A percentile compares a stretch with the other conserved stretches of the same genome.
These are phyloP conservation scores for Flaveria bidentis DNA, from an alignment of 129 eudicot genomes.

Conservation along the genomic window DNA sequence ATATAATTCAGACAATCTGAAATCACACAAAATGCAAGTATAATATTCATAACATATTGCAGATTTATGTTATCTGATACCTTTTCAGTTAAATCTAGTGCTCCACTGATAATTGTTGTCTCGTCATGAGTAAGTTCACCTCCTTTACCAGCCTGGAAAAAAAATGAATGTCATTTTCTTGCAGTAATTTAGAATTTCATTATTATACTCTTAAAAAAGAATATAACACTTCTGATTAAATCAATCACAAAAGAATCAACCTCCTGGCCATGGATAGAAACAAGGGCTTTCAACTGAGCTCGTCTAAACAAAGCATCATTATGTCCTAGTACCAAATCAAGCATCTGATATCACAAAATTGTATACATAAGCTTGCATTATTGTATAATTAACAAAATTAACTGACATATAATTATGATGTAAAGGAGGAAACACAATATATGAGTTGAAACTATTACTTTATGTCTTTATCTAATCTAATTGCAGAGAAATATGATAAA, in stretches of 20 bases:
- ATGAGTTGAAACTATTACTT: neutral
- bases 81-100: constrained; percentile 96
- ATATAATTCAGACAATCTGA: neutral
- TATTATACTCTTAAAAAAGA: neutral
- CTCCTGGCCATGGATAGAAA: constrained; percentile 90
- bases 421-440: neutral
- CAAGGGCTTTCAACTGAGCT: constrained; percentile 95
- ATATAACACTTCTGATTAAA: neutral
- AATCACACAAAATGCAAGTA: constrained; percentile 7
- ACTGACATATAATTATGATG: neutral
- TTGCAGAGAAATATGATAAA: neutral
- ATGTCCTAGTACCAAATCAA: constrained; percentile 85
- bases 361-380: constrained; percentile 10
- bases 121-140: constrained; percentile 99
- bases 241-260: constrained; percentile 30
- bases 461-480: neutral
- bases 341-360: constrained; percentile 54
- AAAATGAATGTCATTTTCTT: constrained; percentile 15
- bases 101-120: constrained; percentile 97
- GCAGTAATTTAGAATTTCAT: constrained; percentile 7
- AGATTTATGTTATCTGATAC: constrained; percentile 38
- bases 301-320: constrained; percentile 86
- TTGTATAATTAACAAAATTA: no score
- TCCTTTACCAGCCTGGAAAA: constrained; percentile 88
- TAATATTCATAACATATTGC: neutral